Evolutionary conservation across 345 rosid species (phyloP), one percentile per base, ranked within the genome.

Genomic region (Excoecaria agallocha): DNA sequence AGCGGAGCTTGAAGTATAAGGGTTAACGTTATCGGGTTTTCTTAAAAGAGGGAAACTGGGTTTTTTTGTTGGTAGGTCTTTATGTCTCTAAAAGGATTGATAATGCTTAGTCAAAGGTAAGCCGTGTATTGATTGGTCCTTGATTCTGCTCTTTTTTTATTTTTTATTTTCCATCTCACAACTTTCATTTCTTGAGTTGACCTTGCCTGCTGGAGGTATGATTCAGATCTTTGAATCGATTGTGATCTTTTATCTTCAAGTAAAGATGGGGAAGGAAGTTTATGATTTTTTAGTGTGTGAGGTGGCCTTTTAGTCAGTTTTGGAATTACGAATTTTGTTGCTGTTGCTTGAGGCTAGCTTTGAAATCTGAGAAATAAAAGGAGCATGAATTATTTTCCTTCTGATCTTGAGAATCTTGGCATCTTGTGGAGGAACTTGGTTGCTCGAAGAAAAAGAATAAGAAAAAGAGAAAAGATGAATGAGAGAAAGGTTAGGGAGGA

Each of bases 381-480:
- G 93, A 66, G 19, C 71, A 5, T 20, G 90, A 74, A 17, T 70
- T 52, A 35, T 68, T 78, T 7, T 60, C 59, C 11, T 35, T 70
- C 17, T 56, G 63, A 0, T 48, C 30, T 51, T 41, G 75, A 52
- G 81, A 70, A 38, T 60, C 15, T 43, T 17, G 43, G 25, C 19
- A 41, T 48, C 41, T 62, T 41, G 38, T 7, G 59, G 19, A 11
- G 54, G 19, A 37, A 25, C 45, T 13, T 66, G 74, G 66, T 55
- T 68, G 24, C 69, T 15, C 20, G 74, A 58, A n/a, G 87, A n/a
- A n/a, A n/a, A 68, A 13, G 89, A 85, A 16, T 86, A 85, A 22
- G 90, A n/a, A n/a, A n/a, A 75, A 12, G 93, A 89, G 82, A 88
- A 84, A 1, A 83, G 82, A 61, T 84, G 87, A 67, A 82, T 38